Evolutionary conservation across 2,329 filamentous ascomycete species (phyloP).

Genomic region (Diaporthe sp.): DNA sequence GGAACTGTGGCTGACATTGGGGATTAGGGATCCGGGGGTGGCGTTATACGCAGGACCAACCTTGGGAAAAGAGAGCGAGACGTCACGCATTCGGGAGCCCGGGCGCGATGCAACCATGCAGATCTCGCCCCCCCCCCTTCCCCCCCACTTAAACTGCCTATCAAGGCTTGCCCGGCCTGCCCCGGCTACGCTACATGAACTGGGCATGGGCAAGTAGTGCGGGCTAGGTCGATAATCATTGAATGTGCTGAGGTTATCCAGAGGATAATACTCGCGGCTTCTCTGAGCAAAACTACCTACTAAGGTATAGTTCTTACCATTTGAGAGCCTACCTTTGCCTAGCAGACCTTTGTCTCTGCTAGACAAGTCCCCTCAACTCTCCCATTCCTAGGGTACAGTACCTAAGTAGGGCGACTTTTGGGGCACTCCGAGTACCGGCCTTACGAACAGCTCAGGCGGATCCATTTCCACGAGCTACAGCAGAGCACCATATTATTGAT

Average conservation of each 20-base stretch:
- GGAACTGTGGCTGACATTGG: constrained; percentile 19
- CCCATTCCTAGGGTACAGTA: no score
- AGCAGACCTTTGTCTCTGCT: no score
- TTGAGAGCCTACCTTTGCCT: neutral
- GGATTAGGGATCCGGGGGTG: constrained; percentile 14
- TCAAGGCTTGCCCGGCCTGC: neutral
- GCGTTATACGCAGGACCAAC: neutral
- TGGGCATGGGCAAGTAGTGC: neutral
- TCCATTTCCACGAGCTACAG: neutral
- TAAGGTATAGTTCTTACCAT: neutral
- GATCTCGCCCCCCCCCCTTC: neutral
- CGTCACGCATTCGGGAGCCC: constrained; percentile 15
- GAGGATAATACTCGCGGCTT: neutral
- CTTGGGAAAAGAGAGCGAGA: neutral
- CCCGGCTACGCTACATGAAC: neutral
- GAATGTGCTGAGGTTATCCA: neutral
- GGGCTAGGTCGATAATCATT: neutral
- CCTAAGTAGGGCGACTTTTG: no score
- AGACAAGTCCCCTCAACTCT: no score
- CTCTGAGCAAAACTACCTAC: neutral
- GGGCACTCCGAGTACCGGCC: neutral
- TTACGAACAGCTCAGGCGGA: neutral
- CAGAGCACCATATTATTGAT: neutral
- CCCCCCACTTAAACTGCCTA: neutral
- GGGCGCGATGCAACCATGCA: constrained; percentile 10